phyloP scores from a whole-genome alignment of 495 filamentous ascomycete genomes.

The Neurospora sp. region DNA sequence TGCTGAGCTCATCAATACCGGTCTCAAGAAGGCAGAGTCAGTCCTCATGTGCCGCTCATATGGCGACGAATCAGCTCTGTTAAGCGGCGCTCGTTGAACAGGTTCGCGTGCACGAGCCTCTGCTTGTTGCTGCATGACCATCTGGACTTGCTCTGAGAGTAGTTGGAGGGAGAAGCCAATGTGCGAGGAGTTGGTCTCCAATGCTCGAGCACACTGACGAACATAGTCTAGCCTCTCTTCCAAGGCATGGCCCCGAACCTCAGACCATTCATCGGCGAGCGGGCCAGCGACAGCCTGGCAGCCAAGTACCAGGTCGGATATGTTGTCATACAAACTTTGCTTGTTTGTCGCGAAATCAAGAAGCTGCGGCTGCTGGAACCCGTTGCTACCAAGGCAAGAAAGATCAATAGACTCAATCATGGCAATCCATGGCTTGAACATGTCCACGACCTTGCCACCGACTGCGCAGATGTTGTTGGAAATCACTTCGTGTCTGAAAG shows the following conservation, averaged over 20 bases:
- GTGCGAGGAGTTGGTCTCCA: slow-evolving; percentile 80
- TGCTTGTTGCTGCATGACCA: slow-evolving; percentile 33
- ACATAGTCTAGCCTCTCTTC: slow-evolving; percentile 78
- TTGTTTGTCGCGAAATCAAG: slow-evolving; percentile 83
- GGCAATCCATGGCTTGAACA: slow-evolving; percentile 78
- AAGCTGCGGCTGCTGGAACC: slow-evolving; percentile 72
- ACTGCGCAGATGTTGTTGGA: slow-evolving; percentile 64
- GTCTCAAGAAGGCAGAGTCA: slow-evolving; percentile 31
- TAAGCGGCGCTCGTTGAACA: slow-evolving; percentile 25
- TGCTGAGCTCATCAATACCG: slow-evolving; percentile 43
- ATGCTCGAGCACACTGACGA: slow-evolving; percentile 58
- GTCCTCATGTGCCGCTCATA: slow-evolving; percentile 39
- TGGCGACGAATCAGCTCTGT: slow-evolving; percentile 35
- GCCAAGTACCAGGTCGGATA: slow-evolving; percentile 76
- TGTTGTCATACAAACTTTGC: slow-evolving; percentile 83
- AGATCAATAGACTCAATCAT: slow-evolving; percentile 84
- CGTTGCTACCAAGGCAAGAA: slow-evolving; percentile 52
- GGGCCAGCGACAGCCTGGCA: slow-evolving; percentile 85
- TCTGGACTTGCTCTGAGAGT: slow-evolving; percentile 65
- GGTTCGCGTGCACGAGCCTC: slow-evolving; percentile 28
- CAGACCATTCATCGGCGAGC: slow-evolving; percentile 89
- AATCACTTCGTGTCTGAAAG: slow-evolving; percentile 58
- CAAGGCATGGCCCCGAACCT: slow-evolving; percentile 80
- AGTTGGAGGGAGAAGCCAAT: slow-evolving; percentile 80
- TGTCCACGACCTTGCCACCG: slow-evolving; percentile 68